Evolutionary conservation across 257 asterid genomes (phyloP).

Genomic region (Mentha longifolia): DNA sequence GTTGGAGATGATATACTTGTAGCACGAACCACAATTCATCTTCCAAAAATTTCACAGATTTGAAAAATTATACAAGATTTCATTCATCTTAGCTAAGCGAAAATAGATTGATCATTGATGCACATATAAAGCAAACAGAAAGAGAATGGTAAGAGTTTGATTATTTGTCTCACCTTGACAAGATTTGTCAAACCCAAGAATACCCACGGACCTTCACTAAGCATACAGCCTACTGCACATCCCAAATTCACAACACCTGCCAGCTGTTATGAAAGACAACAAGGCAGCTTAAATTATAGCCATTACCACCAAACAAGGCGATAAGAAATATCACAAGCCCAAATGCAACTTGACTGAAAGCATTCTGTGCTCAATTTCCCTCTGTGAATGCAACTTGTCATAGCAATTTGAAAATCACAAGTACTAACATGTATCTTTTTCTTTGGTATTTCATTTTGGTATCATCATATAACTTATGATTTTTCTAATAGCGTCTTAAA

Average conservation of each 20-base stretch:
- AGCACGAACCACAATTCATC: neutral
- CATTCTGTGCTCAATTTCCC: neutral
- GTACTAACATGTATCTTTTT: neutral
- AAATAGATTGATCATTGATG: slow-evolving; percentile 11
- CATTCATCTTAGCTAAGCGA: slow-evolving; percentile 16
- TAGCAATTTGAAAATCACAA: slow-evolving; percentile 14
- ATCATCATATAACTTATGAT: neutral
- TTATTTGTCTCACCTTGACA: slow-evolving; percentile 69
- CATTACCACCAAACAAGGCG: neutral
- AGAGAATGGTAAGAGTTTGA: slow-evolving; percentile 14
- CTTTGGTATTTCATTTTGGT: neutral
- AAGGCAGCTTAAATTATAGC: slow-evolving; percentile 19
- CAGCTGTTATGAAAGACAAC: slow-evolving; percentile 47
- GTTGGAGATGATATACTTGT: neutral
- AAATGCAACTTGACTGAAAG: neutral
- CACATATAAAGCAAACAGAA: neutral
- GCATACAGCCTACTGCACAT: slow-evolving; percentile 81
- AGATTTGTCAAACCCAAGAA: slow-evolving; percentile 86
- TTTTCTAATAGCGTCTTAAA: neutral
- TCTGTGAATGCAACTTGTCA: neutral
- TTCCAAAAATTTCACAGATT: neutral
- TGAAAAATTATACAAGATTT: neutral
- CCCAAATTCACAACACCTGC: slow-evolving; percentile 68
- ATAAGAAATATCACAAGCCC: neutral
- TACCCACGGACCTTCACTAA: slow-evolving; percentile 98